Conservation (phyloP, 805 yeast species). For the Cyberlindnera veronae region DNA sequence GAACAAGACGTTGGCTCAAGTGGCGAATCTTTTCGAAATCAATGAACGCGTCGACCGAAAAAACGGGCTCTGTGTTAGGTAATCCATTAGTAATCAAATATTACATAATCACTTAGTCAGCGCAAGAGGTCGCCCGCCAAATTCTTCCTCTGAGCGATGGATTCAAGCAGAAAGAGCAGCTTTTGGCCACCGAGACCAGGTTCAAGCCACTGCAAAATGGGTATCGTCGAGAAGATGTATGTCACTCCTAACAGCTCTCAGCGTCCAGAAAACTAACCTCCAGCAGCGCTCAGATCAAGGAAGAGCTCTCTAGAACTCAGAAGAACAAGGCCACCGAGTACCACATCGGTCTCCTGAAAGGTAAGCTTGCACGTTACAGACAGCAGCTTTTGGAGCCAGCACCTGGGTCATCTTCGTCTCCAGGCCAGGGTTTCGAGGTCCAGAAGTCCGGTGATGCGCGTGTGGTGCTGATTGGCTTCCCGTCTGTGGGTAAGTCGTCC, state of each 20-base stretch:
- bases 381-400: constrained; percentile 90
- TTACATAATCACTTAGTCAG: background rate
- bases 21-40: constrained; percentile 3
- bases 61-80: background rate
- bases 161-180: too few species aligned
- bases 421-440: constrained; percentile 88
- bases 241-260: background rate
- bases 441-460: constrained; percentile 95
- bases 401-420: constrained; percentile 58
- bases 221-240: constrained; percentile 18
- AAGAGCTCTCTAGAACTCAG: constrained; percentile 91
- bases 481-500: constrained; percentile 96
- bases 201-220: constrained; percentile 7
- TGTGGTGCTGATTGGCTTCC: constrained; percentile 92
- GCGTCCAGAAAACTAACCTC: background rate
- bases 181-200: too few species aligned
- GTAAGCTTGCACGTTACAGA: constrained; percentile 89
- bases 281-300: constrained; percentile 14
- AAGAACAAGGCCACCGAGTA: constrained; percentile 98
- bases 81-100: background rate
- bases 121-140: too few species aligned
- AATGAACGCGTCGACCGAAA: background rate
- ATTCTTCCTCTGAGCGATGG: too few species aligned
- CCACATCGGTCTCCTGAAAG: constrained; percentile 90
- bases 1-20: too few species aligned